Percentiles rank a stretch among this genome's conserved stretches.
These are phyloP conservation scores for Sicyos edulis DNA, from an alignment of 306 rosid species.

Conservation along the genomic window DNA sequence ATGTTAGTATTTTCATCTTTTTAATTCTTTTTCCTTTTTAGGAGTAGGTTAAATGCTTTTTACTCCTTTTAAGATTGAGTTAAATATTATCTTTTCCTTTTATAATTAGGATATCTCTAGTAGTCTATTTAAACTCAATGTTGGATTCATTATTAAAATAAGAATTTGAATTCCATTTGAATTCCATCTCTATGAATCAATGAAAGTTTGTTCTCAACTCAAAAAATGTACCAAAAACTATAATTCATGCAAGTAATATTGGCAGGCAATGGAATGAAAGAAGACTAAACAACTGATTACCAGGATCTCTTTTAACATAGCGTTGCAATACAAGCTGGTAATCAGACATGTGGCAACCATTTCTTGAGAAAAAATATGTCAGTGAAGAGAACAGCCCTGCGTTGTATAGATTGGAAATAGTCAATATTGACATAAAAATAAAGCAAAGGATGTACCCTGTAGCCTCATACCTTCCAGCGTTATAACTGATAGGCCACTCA, in stretches of 20 bases:
- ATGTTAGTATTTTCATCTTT: too few species aligned
- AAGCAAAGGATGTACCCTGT: not conserved
- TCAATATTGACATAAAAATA: slow-evolving; percentile 13
- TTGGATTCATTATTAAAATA: too few species aligned
- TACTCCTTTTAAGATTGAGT: too few species aligned
- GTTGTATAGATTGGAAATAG: slow-evolving; percentile 28
- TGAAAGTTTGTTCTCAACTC: not conserved
- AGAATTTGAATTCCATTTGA: too few species aligned
- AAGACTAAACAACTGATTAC: slow-evolving; percentile 34
- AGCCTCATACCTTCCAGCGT: slow-evolving; percentile 61
- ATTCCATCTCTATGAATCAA: too few species aligned
- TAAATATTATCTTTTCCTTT: too few species aligned
- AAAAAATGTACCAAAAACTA: not conserved
- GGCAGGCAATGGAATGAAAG: not conserved
- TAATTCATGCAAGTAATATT: not conserved
- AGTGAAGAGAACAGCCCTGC: slow-evolving; percentile 81
- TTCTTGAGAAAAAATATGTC: slow-evolving; percentile 85
- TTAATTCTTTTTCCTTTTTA: too few species aligned
- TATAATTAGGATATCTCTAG: too few species aligned
- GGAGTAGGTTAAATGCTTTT: too few species aligned
- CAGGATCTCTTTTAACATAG: slow-evolving; percentile 55
- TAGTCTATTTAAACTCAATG: too few species aligned
- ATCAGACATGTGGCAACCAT: slow-evolving; percentile 74
- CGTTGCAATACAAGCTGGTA: slow-evolving; percentile 88
- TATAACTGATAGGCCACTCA: slow-evolving; percentile 77